Percentiles rank a stretch among this genome's conserved stretches.
Conservation (phyloP, 805 yeast genomes). For the Pichia thaimueangensis region DNA sequence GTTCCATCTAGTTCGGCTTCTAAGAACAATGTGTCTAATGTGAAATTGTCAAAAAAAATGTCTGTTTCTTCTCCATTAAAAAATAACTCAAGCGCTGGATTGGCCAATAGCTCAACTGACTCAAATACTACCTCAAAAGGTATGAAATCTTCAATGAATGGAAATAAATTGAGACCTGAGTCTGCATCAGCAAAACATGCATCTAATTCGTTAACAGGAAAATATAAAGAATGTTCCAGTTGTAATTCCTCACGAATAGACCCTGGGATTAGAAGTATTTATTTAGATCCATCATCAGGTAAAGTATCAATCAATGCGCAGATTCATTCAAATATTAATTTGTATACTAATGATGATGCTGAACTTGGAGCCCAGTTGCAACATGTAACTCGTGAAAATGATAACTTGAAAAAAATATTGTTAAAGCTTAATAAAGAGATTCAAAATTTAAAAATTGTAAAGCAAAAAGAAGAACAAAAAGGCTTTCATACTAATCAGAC, state of each 20-base stretch:
- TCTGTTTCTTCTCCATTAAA: not conserved
- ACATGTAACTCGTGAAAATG: constrained; percentile 37
- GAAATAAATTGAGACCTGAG: too few relatives aligned
- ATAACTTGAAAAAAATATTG: constrained; percentile 36
- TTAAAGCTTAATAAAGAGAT: constrained; percentile 36
- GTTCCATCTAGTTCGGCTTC: not conserved
- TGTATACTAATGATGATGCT: constrained; percentile 25
- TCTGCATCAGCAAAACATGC: not conserved
- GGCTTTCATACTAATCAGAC: too few relatives aligned
- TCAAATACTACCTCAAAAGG: too few relatives aligned
- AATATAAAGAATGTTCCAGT: constrained; percentile 3
- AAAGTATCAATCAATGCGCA: constrained; percentile 27
- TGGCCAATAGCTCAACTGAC: too few relatives aligned
- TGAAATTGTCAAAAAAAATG: too few relatives aligned
- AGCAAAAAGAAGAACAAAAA: constrained; percentile 17
- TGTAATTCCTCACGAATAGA: constrained; percentile 7
- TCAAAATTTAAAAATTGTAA: constrained; percentile 24
- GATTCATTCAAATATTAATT: constrained; percentile 32
- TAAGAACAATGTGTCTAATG: too few relatives aligned
- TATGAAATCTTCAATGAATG: too few relatives aligned
- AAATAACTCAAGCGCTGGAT: too few relatives aligned
- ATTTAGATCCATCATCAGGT: constrained; percentile 12
- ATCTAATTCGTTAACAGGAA: not conserved
- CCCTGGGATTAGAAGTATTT: constrained; percentile 13
- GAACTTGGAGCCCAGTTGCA: constrained; percentile 35